These are phyloP conservation scores for Hibiscus mutabilis DNA, from an alignment of 345 rosid species.

Conservation along the genomic window DNA sequence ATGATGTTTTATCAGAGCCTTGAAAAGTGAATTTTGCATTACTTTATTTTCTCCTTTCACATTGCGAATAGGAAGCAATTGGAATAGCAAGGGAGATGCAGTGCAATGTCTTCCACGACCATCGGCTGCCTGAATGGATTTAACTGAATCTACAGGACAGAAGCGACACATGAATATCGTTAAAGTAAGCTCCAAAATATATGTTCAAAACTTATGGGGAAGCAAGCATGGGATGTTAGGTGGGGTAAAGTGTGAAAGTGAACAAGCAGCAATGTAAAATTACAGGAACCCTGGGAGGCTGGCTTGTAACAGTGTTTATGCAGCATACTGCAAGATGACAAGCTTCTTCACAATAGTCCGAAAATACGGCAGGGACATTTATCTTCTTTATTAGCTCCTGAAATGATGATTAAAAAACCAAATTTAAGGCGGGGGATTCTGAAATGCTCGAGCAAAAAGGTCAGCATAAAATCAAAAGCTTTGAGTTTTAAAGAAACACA, in stretches of 20 bases:
- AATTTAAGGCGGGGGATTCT: neutral
- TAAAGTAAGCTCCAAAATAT: neutral
- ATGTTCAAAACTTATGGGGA: neutral
- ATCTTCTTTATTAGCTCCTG: conserved; percentile 72
- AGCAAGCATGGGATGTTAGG: neutral
- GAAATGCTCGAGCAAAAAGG: neutral
- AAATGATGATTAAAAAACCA: conserved; percentile 4
- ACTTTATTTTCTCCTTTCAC: neutral
- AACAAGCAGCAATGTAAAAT: conserved; percentile 10
- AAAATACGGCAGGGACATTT: conserved; percentile 64
- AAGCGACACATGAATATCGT: conserved; percentile 8
- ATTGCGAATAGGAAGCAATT: conserved; percentile 56
- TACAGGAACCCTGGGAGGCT: conserved; percentile 50
- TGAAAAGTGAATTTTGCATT: no score
- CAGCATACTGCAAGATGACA: conserved; percentile 73
- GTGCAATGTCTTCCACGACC: conserved; percentile 60
- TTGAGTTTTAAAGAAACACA: neutral
- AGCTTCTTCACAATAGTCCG: conserved; percentile 98
- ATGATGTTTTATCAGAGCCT: no score
- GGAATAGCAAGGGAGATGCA: conserved; percentile 80
- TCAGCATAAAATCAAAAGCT: neutral
- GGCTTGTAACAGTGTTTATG: conserved; percentile 43
- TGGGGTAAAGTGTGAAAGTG: neutral
- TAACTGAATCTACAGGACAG: conserved; percentile 52
- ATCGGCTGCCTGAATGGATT: conserved; percentile 97